Evolutionary conservation across 768 basidiomycete genomes (phyloP).

Genomic region (Termitomyces sp.): DNA sequence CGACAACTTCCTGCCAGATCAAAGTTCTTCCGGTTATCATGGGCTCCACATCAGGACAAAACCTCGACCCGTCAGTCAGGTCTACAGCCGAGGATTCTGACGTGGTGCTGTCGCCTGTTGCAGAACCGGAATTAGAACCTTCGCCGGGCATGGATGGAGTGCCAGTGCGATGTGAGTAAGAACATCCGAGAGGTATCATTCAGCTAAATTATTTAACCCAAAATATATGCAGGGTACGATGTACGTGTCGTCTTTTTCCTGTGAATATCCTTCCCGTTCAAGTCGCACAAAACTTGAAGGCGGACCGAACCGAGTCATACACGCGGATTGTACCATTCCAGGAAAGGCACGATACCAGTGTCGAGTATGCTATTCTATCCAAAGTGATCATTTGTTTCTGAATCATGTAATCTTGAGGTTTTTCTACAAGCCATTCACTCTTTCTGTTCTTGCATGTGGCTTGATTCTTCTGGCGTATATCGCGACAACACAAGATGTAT

Average conservation of each 20-base stretch:
- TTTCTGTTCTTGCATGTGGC: conserved; percentile 65
- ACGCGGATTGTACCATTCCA: conserved; percentile 82
- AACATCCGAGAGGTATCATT: not conserved
- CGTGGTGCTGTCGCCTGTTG: conserved; percentile 34
- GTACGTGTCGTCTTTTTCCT: conserved; percentile 40
- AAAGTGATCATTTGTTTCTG: conserved; percentile 9
- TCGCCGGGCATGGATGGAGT: conserved; percentile 66
- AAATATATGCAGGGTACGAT: conserved; percentile 66
- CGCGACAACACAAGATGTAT: conserved; percentile 78
- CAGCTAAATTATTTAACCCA: conserved; percentile 7
- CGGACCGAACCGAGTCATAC: conserved; percentile 78
- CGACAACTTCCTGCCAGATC: conserved; percentile 9
- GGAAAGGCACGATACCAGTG: conserved; percentile 74
- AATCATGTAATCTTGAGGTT: conserved; percentile 43
- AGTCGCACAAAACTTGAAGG: conserved; percentile 35
- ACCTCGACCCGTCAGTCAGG: conserved; percentile 34
- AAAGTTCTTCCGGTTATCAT: conserved; percentile 21
- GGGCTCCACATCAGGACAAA: conserved; percentile 22
- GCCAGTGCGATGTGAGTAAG: conserved; percentile 73
- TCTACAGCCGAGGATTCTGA: conserved; percentile 66
- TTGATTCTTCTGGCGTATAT: conserved; percentile 71
- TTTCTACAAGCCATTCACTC: conserved; percentile 80
- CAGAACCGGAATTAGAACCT: conserved; percentile 57
- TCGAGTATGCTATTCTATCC: conserved; percentile 52
- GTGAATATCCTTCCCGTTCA: conserved; percentile 15